phyloP scores from a whole-genome alignment of 2,329 filamentous ascomycete species.

The Fusarium cyanostomum region DNA sequence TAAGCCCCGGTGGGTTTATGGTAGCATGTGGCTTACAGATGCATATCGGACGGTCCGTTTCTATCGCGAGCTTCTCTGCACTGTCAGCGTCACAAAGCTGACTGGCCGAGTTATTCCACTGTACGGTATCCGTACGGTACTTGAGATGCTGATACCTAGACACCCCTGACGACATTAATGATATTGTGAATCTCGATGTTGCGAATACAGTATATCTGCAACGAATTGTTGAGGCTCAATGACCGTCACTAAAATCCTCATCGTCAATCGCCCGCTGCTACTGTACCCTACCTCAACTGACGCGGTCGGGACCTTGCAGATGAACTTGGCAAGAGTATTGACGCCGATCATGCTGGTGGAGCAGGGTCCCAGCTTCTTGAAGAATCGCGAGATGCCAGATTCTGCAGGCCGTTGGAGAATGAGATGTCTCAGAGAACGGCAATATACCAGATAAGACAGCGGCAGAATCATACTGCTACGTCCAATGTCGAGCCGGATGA shows the following conservation, averaged over 20 bases:
- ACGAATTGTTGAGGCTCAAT: slow-evolving; percentile 14
- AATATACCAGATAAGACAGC: slow-evolving; percentile 7
- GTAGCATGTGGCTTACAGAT: slow-evolving; percentile 32
- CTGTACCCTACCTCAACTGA: slow-evolving; percentile 27
- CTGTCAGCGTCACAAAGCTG: slow-evolving; percentile 20
- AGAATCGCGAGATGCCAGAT: slow-evolving; percentile 15
- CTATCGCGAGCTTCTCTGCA: slow-evolving; percentile 16
- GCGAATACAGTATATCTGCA: no score
- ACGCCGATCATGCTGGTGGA: slow-evolving; percentile 31
- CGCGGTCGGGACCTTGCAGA: slow-evolving; percentile 41
- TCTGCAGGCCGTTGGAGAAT: slow-evolving; percentile 20
- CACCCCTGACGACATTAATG: not conserved
- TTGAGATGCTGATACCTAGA: not conserved
- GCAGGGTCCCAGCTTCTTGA: slow-evolving; percentile 24
- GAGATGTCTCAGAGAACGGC: slow-evolving; percentile 7
- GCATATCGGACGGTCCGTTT: slow-evolving; percentile 34
- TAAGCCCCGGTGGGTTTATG: slow-evolving; percentile 24
- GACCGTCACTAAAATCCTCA: slow-evolving; percentile 14
- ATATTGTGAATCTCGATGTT: no score
- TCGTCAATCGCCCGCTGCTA: slow-evolving; percentile 34
- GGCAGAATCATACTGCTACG: not conserved
- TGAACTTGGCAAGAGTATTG: slow-evolving; percentile 22
- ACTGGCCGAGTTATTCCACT: not conserved
- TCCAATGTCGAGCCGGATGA: not conserved
- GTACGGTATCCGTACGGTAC: no score